Evolutionary conservation across 768 basidiomycete genomes (phyloP), one percentile per base, ranked within the genome.

Genomic region (Clavulina sp.): DNA sequence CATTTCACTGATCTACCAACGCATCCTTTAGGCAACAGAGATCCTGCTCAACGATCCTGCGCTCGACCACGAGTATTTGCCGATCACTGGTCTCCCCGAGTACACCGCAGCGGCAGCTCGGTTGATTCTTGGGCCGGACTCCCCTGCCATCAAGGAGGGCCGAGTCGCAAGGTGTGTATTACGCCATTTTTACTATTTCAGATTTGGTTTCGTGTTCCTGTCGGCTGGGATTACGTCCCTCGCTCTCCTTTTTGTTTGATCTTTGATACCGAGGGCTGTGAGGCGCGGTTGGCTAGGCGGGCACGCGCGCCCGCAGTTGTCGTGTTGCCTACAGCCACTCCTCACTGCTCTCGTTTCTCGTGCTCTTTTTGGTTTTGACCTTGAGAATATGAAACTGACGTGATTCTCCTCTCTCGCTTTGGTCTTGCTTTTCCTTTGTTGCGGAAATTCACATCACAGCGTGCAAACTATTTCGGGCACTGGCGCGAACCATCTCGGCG

Each of bases 381-480:
- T 9, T n/a, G n/a, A n/a, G n/a, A n/a, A n/a, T n/a, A n/a, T n/a
- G n/a, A n/a, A n/a, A n/a, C n/a, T n/a, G n/a, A 31, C 41, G 50
- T 19, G 33, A n/a, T n/a, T n/a, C n/a, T n/a, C n/a, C n/a, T n/a
- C n/a, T n/a, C n/a, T n/a, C n/a, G n/a, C n/a, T n/a, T n/a, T n/a
- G n/a, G n/a, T n/a, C n/a, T n/a, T n/a, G n/a, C n/a, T n/a, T n/a
- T n/a, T n/a, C n/a, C n/a, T n/a, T n/a, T n/a, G n/a, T n/a, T n/a
- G n/a, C n/a, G n/a, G n/a, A n/a, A n/a, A n/a, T n/a, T n/a, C n/a
- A n/a, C n/a, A n/a, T n/a, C 19, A 4, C 52, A 65, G 81, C 63
- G 84, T 84, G 44, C 92, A 97, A 69, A 92, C 92, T 13, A 84
- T 95, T 57, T 93, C 88, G 13, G 92, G 92, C 26, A 97, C 92